Base-by-base conservation (phyloP, 352 stramenopile genomes). In the Plasmopara viticola region DNA sequence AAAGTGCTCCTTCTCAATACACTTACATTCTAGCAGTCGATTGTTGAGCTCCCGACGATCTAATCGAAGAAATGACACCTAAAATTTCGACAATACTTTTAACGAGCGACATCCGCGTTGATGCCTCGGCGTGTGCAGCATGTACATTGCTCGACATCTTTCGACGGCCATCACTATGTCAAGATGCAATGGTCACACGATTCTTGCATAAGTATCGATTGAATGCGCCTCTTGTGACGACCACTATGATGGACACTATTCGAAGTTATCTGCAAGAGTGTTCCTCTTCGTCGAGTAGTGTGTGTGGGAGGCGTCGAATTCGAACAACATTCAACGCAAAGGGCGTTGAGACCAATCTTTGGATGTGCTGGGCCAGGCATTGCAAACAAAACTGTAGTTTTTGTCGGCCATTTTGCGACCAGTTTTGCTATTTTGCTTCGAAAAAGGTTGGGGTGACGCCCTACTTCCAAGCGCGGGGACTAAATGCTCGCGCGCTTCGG, bases 101-200 rank as follows among this genome's bases (percentile, higher is more conserved):
- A 33, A 70, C 51, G 15, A 71, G 60, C 25, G 70, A 68, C 45
- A 40, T 78, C 5, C 71, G 74, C 1, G 58, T 53, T 4, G 74
- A 86, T 51, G 56, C 72, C 18, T 70, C 79, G 62, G 67, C 68
- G 0, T 83, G 71, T 69, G 68, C 72, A 3, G 62, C 64, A 6
- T 86, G 74, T 45, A 54, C 72, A 29, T 43, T 83, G 31, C 48
- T 86, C 13, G 68, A 70, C 34, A 25, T 57, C 4, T 53, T 71
- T 13, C 60, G 69, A 10, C 51, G 64, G 9, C 70, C 72, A 8
- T 51, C 61, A 2, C 9, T 83, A 13, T 86, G 74, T 48, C 64
- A 76, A 8, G 60, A 71, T 15, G 51, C 51, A 12, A 70, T 79
- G 53, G 63, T 84, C 17, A 70, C 55, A 0, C 55, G 29, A 0